Conservation (phyloP, 1,284 basidiomycete species). For the Rhodotorula glutinis region DNA sequence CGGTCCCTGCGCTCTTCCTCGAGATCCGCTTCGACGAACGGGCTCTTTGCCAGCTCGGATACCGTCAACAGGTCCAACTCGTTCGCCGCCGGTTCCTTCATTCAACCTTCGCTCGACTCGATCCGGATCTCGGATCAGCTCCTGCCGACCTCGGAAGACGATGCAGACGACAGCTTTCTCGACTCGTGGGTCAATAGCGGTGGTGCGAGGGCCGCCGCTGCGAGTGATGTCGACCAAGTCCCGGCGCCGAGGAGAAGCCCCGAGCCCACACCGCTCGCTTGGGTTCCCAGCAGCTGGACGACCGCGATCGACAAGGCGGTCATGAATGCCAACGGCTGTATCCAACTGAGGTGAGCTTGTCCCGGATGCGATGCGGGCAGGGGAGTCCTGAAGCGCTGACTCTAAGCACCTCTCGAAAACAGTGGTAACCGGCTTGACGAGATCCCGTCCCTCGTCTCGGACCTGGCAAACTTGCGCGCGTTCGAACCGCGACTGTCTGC, state of each 20-base stretch:
- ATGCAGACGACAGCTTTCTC: slow-evolving; percentile 14
- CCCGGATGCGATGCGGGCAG: no score
- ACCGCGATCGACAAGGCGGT: slow-evolving; percentile 16
- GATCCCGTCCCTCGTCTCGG: slow-evolving; percentile 22
- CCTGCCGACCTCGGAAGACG: neutral
- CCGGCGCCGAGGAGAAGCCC: neutral
- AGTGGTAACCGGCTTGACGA: slow-evolving; percentile 14
- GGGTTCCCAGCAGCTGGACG: slow-evolving; percentile 10
- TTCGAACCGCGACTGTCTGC: neutral
- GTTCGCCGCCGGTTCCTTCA: neutral
- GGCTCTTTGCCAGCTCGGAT: neutral
- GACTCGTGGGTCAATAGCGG: slow-evolving; percentile 2
- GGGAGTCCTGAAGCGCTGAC: no score
- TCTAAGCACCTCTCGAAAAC: no score
- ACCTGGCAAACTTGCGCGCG: slow-evolving; percentile 16
- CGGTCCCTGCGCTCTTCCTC: slow-evolving; percentile 9
- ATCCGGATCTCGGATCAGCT: neutral
- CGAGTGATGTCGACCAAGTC: neutral
- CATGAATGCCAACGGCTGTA: slow-evolving; percentile 9
- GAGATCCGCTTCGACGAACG: neutral
- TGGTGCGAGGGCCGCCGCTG: neutral
- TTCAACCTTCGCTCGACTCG: neutral
- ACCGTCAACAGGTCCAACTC: neutral
- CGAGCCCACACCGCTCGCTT: neutral
- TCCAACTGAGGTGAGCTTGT: slow-evolving; percentile 23